A percentile compares a stretch with the other conserved stretches of the same genome.
These are phyloP conservation scores for Barbatosphaeria neglecta DNA, from an alignment of 495 filamentous ascomycete genomes.

Conservation along the genomic window DNA sequence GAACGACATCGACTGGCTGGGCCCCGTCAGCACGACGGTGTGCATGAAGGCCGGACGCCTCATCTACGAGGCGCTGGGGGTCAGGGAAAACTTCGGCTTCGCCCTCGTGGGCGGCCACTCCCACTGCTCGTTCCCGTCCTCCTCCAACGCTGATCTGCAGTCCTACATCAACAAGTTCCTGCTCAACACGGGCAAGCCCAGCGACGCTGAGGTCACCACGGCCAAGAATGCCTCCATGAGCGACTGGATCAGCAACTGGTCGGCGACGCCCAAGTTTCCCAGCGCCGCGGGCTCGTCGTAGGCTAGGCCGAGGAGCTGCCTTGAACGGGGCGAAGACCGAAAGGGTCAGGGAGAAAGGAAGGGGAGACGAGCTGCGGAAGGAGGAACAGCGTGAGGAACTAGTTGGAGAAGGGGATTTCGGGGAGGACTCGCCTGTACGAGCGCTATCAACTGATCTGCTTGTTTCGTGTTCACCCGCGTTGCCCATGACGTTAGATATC, in stretches of 20 bases:
- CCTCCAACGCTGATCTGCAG: constrained; percentile 35
- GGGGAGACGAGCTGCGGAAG: neutral
- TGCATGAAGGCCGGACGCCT: constrained; percentile 42
- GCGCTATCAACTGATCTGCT: too few relatives aligned
- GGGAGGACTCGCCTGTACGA: too few relatives aligned
- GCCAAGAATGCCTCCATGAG: neutral
- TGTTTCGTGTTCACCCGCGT: too few relatives aligned
- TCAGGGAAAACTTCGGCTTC: constrained; percentile 36
- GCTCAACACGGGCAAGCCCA: constrained; percentile 16
- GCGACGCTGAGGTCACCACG: neutral
- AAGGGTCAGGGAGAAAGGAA: too few relatives aligned
- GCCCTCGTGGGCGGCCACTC: constrained; percentile 37
- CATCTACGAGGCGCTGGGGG: constrained; percentile 40
- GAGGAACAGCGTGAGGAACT: neutral
- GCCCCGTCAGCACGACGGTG: constrained; percentile 35
- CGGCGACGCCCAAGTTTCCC: neutral
- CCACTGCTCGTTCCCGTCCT: constrained; percentile 43
- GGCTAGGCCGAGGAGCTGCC: too few relatives aligned
- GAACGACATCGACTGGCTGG: constrained; percentile 46
- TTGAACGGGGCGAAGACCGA: too few relatives aligned
- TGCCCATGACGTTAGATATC: too few relatives aligned
- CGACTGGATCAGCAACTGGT: neutral
- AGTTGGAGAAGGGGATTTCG: too few relatives aligned
- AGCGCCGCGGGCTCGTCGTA: neutral
- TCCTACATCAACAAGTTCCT: constrained; percentile 44